phyloP scores from a whole-genome alignment of 1,139 yeast species.

The Yueomyces sp. region DNA sequence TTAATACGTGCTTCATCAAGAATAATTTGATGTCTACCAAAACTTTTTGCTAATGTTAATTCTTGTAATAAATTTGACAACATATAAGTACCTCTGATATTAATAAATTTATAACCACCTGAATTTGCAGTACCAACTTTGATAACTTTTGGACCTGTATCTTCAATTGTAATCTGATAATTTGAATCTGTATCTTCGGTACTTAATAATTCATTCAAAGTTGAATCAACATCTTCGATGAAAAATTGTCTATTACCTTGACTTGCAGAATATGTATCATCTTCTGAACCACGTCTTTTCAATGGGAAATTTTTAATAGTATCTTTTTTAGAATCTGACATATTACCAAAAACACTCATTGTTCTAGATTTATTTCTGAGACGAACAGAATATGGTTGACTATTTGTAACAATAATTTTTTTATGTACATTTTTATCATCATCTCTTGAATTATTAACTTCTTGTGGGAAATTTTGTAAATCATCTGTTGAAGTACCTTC shows the following conservation, averaged over 20 bases:
- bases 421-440: not conserved
- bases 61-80: conserved; percentile 81
- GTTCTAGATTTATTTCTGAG: conserved; percentile 24
- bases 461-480: too few species aligned
- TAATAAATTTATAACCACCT: conserved; percentile 60
- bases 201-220: conserved; percentile 54
- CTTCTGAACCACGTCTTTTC: conserved; percentile 56
- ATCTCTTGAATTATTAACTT: not conserved
- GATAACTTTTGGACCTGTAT: conserved; percentile 82
- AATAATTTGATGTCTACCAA: conserved; percentile 65
- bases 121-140: conserved; percentile 77
- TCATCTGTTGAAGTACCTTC: not conserved
- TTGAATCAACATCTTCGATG: conserved; percentile 62
- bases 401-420: not conserved
- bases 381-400: not conserved
- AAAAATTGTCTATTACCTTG: conserved; percentile 43
- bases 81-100: conserved; percentile 84
- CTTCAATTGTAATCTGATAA: conserved; percentile 84
- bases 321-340: conserved; percentile 14
- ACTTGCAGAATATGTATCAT: conserved; percentile 31
- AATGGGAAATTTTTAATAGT: conserved; percentile 13
- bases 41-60: conserved; percentile 70
- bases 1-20: conserved; percentile 74
- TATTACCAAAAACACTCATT: conserved; percentile 27
- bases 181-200: conserved; percentile 83